Percentiles rank a stretch among this genome's conserved stretches.
Evolutionary conservation across 2,329 filamentous ascomycete species (phyloP).

Genomic region (Annulohypoxylon truncatum): DNA sequence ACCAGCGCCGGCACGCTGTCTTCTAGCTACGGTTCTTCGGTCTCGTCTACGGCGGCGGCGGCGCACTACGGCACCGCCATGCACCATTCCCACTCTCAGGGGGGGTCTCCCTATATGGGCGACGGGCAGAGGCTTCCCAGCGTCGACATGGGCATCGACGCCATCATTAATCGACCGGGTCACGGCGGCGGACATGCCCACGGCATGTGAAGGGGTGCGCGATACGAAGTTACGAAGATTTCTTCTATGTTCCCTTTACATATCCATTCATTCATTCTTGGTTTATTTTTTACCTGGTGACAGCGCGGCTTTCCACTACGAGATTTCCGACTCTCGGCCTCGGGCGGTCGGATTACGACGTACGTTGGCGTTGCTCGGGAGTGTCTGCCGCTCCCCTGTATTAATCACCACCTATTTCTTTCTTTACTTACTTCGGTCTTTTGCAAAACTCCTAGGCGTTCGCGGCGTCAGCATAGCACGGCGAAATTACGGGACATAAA

Average conservation of each 20-base stretch:
- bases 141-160: conserved; percentile 71
- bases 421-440: neutral
- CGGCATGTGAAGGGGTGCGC: conserved; percentile 39
- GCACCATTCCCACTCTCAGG: conserved; percentile 52
- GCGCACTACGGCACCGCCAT: conserved; percentile 44
- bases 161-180: conserved; percentile 65
- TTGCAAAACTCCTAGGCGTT: conserved; percentile 29
- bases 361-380: neutral
- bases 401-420: conserved; percentile 14
- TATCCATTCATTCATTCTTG: conserved; percentile 7
- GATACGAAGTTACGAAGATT: neutral
- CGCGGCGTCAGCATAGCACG: conserved; percentile 36
- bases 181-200: conserved; percentile 35
- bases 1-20: conserved; percentile 46
- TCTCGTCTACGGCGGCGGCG: conserved; percentile 59
- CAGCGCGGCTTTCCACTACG: neutral
- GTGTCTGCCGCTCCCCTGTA: neutral
- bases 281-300: neutral
- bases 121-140: conserved; percentile 63
- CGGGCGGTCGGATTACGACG: conserved; percentile 9
- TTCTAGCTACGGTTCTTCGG: conserved; percentile 64
- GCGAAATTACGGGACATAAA: conserved; percentile 33
- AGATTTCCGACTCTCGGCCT: neutral
- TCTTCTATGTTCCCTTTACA: neutral
- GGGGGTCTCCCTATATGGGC: conserved; percentile 61